These are phyloP conservation scores for Rhododendron henanense DNA, from an alignment of 148 eudicot genomes.

Conservation along the genomic window DNA sequence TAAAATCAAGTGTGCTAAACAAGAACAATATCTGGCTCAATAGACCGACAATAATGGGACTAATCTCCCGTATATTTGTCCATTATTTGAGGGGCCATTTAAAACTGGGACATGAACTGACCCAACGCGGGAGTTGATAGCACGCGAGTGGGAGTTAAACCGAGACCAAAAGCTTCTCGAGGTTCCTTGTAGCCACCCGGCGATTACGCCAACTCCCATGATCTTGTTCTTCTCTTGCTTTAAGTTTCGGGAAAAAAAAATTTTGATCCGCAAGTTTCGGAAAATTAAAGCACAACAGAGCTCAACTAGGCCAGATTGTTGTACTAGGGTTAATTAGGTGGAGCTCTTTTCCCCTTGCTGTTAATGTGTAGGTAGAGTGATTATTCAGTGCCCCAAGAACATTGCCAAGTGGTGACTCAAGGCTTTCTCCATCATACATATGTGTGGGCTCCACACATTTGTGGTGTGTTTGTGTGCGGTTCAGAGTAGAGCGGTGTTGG, in stretches of 20 bases:
- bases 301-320: neutral
- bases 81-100: neutral
- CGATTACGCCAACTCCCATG: neutral
- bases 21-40: neutral
- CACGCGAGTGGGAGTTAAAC: neutral
- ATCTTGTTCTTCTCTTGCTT: neutral
- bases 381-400: neutral
- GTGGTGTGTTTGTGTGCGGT: neutral
- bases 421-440: neutral
- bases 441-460: neutral
- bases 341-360: neutral
- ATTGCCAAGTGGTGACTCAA: neutral
- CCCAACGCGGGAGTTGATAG: neutral
- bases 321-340: neutral
- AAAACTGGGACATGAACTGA: neutral
- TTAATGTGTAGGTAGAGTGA: neutral
- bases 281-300: neutral
- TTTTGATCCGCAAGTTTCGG: neutral
- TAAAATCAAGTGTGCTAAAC: neutral
- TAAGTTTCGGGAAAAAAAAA: neutral
- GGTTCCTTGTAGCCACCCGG: too few relatives aligned
- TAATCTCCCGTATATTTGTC: neutral
- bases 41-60: neutral
- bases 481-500: neutral
- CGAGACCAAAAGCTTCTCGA: neutral